Base-by-base conservation (phyloP, 257 asterid species). In the Handroanthus guayacan region DNA sequence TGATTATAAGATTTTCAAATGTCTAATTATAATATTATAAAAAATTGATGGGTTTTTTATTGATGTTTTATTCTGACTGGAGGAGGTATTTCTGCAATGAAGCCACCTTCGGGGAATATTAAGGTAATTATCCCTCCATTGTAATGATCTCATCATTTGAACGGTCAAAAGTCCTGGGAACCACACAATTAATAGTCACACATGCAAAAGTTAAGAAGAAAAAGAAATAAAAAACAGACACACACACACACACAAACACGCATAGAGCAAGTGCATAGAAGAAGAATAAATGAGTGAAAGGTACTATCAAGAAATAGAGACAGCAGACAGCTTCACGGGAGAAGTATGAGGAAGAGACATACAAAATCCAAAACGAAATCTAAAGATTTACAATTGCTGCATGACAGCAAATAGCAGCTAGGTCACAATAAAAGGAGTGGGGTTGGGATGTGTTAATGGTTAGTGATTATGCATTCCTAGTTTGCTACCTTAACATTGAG, bases 321-420 rank as follows among this genome's bases (percentile, higher is more conserved):
- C 43, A 25, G 31, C 31, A 25, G 31, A 25, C 31, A 25, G 31
- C 8, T 41, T 75, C 79, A 65, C 74, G 68, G 39, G 74, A 65
- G 67, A 75, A 52, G 62, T 63, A 39, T 60, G 67, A 75, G 72
- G 50, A 2, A 14, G 16, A 44, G 43, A 11, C 44, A 39, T 25
- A 52, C 52, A 43, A 25, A 75, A 55, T 55, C 79, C 51, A 75
- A 66, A 39, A 43, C 74, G 44, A 75, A 75, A 75, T 75, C 79
- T 75, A 66, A 38, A 20, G 12, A 50, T 44, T 5, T 12, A 50
- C 17, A 75, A 25, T 5, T 41, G 45, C 6, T 41, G 4, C 45
- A 64, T 75, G 45, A 7, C 55, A 75, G 9, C 38, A 48, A 18
- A 57, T 39, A 38, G 43, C 45, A 41, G 45, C 45, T 5, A 41